Conservation (phyloP, 176 grass and related monocot species). For the Microstegium vimineum region DNA sequence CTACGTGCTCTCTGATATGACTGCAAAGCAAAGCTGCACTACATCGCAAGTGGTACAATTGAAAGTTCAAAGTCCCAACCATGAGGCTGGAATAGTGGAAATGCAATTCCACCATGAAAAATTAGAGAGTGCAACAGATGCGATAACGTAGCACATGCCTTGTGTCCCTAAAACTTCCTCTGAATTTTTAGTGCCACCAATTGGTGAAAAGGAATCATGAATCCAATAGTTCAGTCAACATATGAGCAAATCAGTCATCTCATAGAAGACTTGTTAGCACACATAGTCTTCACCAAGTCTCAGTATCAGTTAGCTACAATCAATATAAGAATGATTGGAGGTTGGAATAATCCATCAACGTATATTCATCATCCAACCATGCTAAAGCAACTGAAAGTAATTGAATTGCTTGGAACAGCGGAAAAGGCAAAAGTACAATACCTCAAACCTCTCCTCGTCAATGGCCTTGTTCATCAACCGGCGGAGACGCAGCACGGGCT, state of each 20-base stretch:
- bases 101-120: background rate
- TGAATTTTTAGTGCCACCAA: background rate
- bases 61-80: background rate
- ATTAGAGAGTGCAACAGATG: background rate
- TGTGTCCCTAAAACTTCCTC: background rate
- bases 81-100: background rate
- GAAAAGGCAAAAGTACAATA: slow-evolving; percentile 10
- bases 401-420: background rate
- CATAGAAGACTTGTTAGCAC: no score
- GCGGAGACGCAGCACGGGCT: slow-evolving; percentile 52
- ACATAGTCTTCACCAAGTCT: no score
- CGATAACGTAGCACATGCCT: background rate
- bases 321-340: background rate
- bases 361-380: background rate
- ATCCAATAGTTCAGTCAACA: background rate
- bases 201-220: background rate
- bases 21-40: background rate
- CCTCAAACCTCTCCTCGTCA: slow-evolving; percentile 67
- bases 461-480: slow-evolving; percentile 44
- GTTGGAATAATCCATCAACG: background rate
- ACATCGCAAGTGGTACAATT: background rate
- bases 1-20: background rate
- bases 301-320: no score
- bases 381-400: background rate
- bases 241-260: background rate